Evolutionary conservation across 2,329 filamentous ascomycete species (phyloP), one percentile per base, ranked within the genome.

Genomic region (Curvularia lunata): DNA sequence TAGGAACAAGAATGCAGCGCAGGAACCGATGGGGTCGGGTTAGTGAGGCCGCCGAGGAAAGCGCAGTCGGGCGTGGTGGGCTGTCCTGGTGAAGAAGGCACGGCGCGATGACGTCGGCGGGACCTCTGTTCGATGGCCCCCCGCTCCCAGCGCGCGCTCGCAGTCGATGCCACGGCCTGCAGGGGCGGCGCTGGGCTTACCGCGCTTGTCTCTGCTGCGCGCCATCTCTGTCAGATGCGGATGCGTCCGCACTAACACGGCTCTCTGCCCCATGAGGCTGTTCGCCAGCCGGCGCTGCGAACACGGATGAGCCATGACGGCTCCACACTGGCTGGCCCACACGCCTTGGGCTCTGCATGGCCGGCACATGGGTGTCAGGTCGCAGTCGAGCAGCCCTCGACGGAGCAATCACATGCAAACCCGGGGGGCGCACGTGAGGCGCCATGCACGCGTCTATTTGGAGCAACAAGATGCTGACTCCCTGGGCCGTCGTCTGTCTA

Each of bases 41-140:
- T 48, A 38, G 53, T 48, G 53, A 58, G 45, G 52, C 42, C 47
- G 54, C 57, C 53, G 42, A 48, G 54, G 51, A 45, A 57, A 57
- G 45, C 49, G 47, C 54, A 52, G 49, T 51, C 18, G 27, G 40
- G 34, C 27, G 37, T 40, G 47, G 30, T 53, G 38, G 42, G 52
- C 56, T 52, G 46, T 53, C 46, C 49, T 52, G 42, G 55, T 54
- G 55, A 58, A 58, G 38, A 52, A 37, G 45, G 41, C 21, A 27
- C 45, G 34, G 27, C 46, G 21, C 16, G 28, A 56, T 56, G 59
- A 53, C 49, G 56, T 61, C 43, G 48, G 46, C 50, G 50, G 56
- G 46, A 59, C 52, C 55, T 38, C 27, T 43, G 40, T 16, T 23
- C 5, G 13, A 25, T 21, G n/a, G 8, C 50, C 53, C 55, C 55